Percentiles rank a stretch among this genome's conserved stretches.
phyloP scores from a whole-genome alignment of 441 rosid genomes.

The Aquilaria agallochum region DNA sequence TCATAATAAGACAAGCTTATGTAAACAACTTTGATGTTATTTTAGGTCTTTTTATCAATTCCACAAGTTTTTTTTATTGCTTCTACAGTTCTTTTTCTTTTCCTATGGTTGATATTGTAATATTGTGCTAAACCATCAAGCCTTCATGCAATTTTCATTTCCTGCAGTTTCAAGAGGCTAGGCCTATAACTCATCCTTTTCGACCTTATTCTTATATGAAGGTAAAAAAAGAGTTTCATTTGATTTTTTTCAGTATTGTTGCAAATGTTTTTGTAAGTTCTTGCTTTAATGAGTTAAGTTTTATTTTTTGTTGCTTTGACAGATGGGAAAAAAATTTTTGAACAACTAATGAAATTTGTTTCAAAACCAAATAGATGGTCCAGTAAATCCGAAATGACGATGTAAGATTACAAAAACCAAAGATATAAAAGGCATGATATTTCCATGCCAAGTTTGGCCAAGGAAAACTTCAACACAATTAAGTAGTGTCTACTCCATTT shows the following conservation, averaged over 20 bases:
- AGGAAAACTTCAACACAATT: constrained; percentile 95
- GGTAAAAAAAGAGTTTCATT: constrained; percentile 37
- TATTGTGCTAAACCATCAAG: neutral
- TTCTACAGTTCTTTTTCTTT: neutral
- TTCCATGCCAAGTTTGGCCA: too few species aligned
- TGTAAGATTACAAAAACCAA: too few species aligned
- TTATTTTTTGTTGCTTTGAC: constrained; percentile 22
- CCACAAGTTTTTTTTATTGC: constrained; percentile 54
- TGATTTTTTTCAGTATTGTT: neutral
- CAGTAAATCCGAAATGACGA: too few species aligned
- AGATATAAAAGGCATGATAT: too few species aligned
- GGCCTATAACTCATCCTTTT: constrained; percentile 99
- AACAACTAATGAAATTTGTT: too few species aligned
- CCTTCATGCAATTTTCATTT: neutral
- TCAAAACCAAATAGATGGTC: too few species aligned
- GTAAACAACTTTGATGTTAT: too few species aligned
- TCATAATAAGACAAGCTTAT: too few species aligned
- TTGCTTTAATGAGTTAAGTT: constrained; percentile 14
- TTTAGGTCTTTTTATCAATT: constrained; percentile 41
- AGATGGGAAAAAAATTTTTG: constrained; percentile 63
- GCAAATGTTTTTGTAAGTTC: neutral
- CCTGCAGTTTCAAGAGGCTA: constrained; percentile 64
- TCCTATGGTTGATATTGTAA: neutral
- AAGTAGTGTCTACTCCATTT: constrained; percentile 27
- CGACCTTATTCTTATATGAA: constrained; percentile 97